A percentile compares a stretch with the other conserved stretches of the same genome.
Conservation (phyloP, 176 grass and related monocot species). For the Bromus sterilis region DNA sequence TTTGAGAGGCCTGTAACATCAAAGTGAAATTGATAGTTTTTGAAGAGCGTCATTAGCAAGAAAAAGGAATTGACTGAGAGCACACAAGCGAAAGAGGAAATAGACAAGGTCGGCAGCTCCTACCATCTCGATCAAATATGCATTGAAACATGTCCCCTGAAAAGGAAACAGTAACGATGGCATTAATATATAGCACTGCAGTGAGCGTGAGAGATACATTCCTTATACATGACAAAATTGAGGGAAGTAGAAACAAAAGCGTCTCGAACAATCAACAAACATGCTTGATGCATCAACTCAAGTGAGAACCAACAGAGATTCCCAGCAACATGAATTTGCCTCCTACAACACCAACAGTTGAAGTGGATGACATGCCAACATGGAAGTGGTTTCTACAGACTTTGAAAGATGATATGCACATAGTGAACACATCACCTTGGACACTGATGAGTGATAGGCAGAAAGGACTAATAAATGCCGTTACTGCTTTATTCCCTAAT, state of each 20-base stretch:
- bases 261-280: background rate
- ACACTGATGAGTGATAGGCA: background rate
- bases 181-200: background rate
- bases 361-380: too few species aligned
- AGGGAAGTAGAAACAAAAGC: too few species aligned
- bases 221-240: too few species aligned
- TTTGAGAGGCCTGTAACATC: slow-evolving; percentile 40
- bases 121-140: background rate
- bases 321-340: too few species aligned
- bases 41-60: background rate
- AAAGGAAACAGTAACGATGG: background rate
- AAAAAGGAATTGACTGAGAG: background rate
- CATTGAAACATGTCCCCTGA: background rate
- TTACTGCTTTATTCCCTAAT: background rate
- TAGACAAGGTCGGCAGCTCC: background rate
- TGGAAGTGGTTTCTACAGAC: too few species aligned
- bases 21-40: slow-evolving; percentile 15
- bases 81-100: background rate
- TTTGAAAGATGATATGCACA: too few species aligned
- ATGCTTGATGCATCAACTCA: background rate
- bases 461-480: background rate
- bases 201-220: too few species aligned
- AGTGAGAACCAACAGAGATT: background rate
- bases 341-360: too few species aligned
- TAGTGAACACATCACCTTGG: too few species aligned